phyloP scores from a whole-genome alignment of 192 early-diverging fungal species.

The Phlyctochytrium arcticum region DNA sequence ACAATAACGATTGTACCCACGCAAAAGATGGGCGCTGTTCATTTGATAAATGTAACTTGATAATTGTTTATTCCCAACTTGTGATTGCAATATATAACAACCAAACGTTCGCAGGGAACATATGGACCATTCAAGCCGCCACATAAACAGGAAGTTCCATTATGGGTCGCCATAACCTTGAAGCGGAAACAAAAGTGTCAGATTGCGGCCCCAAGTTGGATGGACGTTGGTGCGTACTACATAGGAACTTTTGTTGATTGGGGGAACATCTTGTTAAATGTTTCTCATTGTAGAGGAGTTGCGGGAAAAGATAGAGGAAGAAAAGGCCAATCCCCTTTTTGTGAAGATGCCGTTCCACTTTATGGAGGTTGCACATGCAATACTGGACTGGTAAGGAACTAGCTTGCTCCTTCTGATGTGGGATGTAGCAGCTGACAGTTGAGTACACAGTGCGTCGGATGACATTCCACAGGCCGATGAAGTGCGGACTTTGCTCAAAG shows the following conservation, averaged over 20 bases:
- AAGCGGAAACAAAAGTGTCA: conserved; percentile 79
- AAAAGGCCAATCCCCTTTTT: conserved; percentile 60
- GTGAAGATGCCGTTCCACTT: conserved; percentile 71
- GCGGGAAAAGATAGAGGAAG: conserved; percentile 56
- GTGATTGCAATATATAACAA: background rate
- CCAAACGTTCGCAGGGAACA: conserved; percentile 48
- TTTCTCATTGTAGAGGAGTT: conserved; percentile 51
- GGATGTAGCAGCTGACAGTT: background rate
- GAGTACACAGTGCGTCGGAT: conserved; percentile 62
- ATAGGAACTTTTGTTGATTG: background rate
- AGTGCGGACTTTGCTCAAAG: conserved; percentile 73
- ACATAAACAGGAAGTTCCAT: conserved; percentile 66
- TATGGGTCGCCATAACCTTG: conserved; percentile 84
- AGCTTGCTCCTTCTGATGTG: background rate
- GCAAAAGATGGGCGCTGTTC: conserved; percentile 64
- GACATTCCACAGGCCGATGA: conserved; percentile 73
- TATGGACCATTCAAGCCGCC: conserved; percentile 80
- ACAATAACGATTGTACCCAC: conserved; percentile 69
- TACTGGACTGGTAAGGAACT: conserved; percentile 62
- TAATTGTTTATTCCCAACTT: background rate
- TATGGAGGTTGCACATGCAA: conserved; percentile 75
- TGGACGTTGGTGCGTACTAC: conserved; percentile 56
- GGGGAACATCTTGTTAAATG: background rate
- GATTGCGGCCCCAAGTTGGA: conserved; percentile 78
- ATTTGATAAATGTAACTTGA: conserved; percentile 63